Evolutionary conservation across 305 asterid genomes (phyloP), one percentile per base, ranked within the genome.

Genomic region (Plantago coronopus): DNA sequence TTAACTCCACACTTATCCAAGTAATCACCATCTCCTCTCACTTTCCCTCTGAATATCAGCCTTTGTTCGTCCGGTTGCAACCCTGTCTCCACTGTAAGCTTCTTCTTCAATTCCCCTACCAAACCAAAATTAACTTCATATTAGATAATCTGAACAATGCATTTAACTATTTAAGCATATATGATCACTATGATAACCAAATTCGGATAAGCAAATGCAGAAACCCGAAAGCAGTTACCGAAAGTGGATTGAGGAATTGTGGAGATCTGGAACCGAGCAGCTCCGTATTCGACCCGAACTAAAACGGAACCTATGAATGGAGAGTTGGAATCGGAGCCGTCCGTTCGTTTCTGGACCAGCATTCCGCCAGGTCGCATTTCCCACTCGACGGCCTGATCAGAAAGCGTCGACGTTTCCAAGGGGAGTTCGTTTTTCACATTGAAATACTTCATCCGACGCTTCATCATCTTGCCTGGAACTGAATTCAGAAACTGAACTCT

Each of bases 321-420:
- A 79, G 86, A 54, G 15, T n/a, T 5, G 23, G 21, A 57, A 51
- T 56, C 70, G 11, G 74, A 69, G 65, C 42, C 69, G 15, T 69
- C 78, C 37, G 65, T 62, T 34, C 95, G 61, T 63, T 73, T 79
- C 83, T 86, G 95, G 44, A 86, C 95, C 63, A 86, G 77, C 95
- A 86, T 81, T 50, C 95, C 91, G 7, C 95, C 83, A 2, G 95
- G 95, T 21, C 91, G 72, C 81, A 75, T 68, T 74, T 86, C 91
- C 80, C 88, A 83, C 59, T 74, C 77, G 9, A 74, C 76, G 16
- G 70, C 80, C 18, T 78, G 85, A 6, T 67, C 81, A 6, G 80
- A 40, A 8, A 68, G 64, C 43, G 80, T 4, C 57, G 62, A 63
- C 14, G 74, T 61, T 20, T 63, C 71, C 8, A 48, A 68, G 9